A percentile compares a stretch with the other conserved stretches of the same genome.
Evolutionary conservation across 768 basidiomycete species (phyloP).

Genomic region (Pisolithus tinctorius): DNA sequence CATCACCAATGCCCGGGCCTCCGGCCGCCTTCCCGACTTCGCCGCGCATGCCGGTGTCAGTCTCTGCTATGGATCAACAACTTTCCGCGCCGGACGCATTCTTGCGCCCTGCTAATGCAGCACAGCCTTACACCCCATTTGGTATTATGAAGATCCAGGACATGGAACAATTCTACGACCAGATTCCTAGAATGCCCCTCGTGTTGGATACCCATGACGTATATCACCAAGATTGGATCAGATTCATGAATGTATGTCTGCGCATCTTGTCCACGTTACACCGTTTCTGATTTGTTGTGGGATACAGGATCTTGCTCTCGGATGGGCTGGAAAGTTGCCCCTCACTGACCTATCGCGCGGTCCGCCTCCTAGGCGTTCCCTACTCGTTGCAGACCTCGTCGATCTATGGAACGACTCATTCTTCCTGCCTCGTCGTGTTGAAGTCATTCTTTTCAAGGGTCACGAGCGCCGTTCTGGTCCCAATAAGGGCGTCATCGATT

Average conservation of each 20-base stretch:
- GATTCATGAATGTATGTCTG: conserved; percentile 62
- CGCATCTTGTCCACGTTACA: background rate
- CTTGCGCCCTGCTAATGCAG: conserved; percentile 62
- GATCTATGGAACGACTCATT: conserved; percentile 77
- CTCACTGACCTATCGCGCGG: conserved; percentile 46
- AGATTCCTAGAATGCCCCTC: conserved; percentile 64
- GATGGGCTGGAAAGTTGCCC: conserved; percentile 74
- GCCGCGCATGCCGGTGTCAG: conserved; percentile 20
- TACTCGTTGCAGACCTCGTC: conserved; percentile 61
- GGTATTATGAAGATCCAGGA: conserved; percentile 65
- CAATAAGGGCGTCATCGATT: conserved; percentile 47
- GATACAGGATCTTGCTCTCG: conserved; percentile 60
- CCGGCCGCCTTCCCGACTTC: conserved; percentile 24
- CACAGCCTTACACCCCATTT: conserved; percentile 63
- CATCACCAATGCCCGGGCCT: conserved; percentile 47
- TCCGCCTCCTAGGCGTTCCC: conserved; percentile 48
- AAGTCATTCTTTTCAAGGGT: conserved; percentile 76
- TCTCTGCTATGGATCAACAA: conserved; percentile 30
- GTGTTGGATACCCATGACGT: conserved; percentile 74
- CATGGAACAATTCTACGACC: conserved; percentile 67
- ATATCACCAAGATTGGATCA: conserved; percentile 70
- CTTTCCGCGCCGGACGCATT: conserved; percentile 66
- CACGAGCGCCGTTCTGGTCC: conserved; percentile 70
- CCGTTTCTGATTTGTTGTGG: background rate
- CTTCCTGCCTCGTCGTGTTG: conserved; percentile 69